Evolutionary conservation across 164 flowering plant genomes (phyloP), one percentile per base, ranked within the genome.

Genomic region (Piper betle): DNA sequence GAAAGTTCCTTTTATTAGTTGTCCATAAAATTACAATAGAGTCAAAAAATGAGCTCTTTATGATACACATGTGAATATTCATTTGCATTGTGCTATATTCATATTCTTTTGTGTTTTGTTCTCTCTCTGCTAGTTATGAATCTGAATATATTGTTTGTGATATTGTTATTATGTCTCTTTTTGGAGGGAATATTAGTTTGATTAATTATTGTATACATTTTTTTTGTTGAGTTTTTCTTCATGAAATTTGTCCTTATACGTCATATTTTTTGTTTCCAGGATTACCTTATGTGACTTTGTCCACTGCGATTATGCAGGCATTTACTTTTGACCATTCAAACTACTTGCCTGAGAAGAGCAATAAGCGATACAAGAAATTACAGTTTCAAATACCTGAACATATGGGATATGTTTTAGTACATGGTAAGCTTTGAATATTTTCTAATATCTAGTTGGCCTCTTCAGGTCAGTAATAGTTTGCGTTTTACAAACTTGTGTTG

Each of bases 251-350:
- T 25, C 33, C 1, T 25, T 25, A 25, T 25, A 25, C 11, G n/a
- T 13, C 25, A 16, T 53, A 9, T 5, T 53, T 53, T 53, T 53
- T 5, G 6, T 53, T 53, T 13, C n/a, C 16, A 19, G 6, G 20
- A 25, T 18, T 54, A 15, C 55, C 18, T 54, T 9, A 20, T 54
- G 17, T 20, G 9, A 20, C 33, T 57, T 37, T 4, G 33, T 4
- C 17, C 42, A 20, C 5, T 57, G 39, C 33, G 42, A 4, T 39
- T 61, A 8, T 0, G 7, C 61, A 93, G 99, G 96, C 91, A 15
- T 94, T 94, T 52, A 87, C 96, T 54, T 91, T 94, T 76, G 69
- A 71, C 43, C 97, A 94, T 73, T 97, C 99, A 11, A 67, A 87
- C 17, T 59, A 57, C 72, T 81, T 91, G 62, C 41, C 76, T 5